These are phyloP conservation scores for Leccinum rimulosum DNA, from an alignment of 768 basidiomycete species.

Conservation along the genomic window DNA sequence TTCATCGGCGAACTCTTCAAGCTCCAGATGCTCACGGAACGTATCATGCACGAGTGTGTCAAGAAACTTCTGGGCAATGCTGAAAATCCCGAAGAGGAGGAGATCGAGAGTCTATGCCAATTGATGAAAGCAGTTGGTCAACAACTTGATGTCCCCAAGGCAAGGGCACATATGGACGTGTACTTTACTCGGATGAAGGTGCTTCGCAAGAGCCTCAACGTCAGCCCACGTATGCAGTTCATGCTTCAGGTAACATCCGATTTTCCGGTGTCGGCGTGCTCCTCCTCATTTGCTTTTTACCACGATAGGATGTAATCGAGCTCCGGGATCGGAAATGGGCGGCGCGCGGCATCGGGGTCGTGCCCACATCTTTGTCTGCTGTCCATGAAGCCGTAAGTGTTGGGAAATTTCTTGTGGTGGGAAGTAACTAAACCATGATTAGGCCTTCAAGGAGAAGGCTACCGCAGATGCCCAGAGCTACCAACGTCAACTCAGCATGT, in stretches of 20 bases:
- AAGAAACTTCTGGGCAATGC: conserved; percentile 93
- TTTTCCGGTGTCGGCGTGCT: neutral
- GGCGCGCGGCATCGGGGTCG: conserved; percentile 64
- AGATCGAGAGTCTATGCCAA: conserved; percentile 94
- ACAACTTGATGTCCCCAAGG: conserved; percentile 76
- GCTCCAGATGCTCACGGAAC: conserved; percentile 95
- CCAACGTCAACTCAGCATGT: no score
- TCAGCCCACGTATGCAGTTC: conserved; percentile 87
- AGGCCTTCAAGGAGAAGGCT: no score
- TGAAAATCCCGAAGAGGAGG: conserved; percentile 95
- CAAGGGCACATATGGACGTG: conserved; percentile 83
- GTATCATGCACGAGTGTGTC: conserved; percentile 98
- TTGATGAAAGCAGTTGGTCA: conserved; percentile 86
- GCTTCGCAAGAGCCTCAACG: conserved; percentile 67
- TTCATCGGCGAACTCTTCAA: conserved; percentile 99
- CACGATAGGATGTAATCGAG: conserved; percentile 83
- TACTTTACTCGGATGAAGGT: conserved; percentile 92
- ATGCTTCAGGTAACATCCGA: conserved; percentile 82
- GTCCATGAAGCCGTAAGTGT: conserved; percentile 78
- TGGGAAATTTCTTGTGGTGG: conserved; percentile 1
- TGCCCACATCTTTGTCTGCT: conserved; percentile 84
- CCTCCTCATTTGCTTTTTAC: neutral
- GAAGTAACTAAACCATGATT: conserved; percentile 8
- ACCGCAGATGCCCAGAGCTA: no score
- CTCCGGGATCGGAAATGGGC: conserved; percentile 83